Base-by-base conservation (phyloP, 805 yeast genomes). In the Starmerella sirachaensis region DNA sequence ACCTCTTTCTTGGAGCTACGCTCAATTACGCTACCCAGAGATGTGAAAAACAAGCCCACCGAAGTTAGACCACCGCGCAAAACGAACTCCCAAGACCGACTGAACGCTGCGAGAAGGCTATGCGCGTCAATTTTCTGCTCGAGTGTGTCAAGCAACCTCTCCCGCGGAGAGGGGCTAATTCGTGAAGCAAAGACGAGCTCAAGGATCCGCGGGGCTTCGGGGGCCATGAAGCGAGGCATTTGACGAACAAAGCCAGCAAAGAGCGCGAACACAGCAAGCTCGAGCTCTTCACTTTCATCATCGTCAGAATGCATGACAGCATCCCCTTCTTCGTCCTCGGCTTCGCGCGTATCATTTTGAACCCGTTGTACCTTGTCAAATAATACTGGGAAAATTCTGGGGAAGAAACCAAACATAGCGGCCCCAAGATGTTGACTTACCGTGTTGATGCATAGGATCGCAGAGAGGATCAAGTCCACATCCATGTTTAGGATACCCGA, bases 171-270 rank as follows among this genome's bases (percentile, higher is more conserved):
- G 33, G 68, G 65, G 22, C 82, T 73, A 45, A 80, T 69, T 13
- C 42, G 48, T 11, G 61, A 48, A 11, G 45, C 33, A 31, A 64
- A 50, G 20, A 80, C 62, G 4, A 76, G 64, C 32, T 63, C 61
- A 35, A 86, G 60, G 30, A 84, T 70, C 24, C 74, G 74, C 36
- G 66, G 69, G 51, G 84, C 62, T 48, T 74, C 76, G 3, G 88
- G 74, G 29, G 73, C 64, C 60, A 88, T 69, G 55, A 88, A 88
- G 9, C 81, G 77, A 24, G 98, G 96, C 47, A 91, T 76, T 49
- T 82, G 75, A 59, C 78, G 82, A 34, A 86, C 63, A 52, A 83
- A 65, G 30, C 85, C 71, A 5, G 94, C 75, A 39, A 82, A 66
- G 31, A 88, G 63, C 24, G 83, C 70, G 41, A 83, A 60, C 12